phyloP scores from a whole-genome alignment of 164 flowering plant species.

The Nymphaea thermarum region DNA sequence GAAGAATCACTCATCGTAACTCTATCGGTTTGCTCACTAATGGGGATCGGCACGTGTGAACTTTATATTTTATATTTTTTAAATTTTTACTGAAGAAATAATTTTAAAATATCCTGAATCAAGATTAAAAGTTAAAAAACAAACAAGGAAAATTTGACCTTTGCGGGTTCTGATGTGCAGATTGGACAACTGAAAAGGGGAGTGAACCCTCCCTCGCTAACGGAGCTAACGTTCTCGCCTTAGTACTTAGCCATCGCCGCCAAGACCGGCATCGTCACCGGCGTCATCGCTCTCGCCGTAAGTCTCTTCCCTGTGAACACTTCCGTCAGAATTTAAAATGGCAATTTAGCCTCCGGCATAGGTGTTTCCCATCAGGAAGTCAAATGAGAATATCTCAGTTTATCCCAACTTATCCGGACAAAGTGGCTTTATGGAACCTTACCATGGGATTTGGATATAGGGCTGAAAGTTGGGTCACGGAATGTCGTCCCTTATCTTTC shows the following conservation, averaged over 20 bases:
- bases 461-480: too few relatives aligned
- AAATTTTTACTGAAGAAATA: neutral
- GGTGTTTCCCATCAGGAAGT: too few relatives aligned
- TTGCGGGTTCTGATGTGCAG: conserved; percentile 26
- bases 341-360: too few relatives aligned
- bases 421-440: too few relatives aligned
- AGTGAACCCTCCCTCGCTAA: conserved; percentile 51
- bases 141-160: neutral
- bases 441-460: too few relatives aligned
- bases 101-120: neutral
- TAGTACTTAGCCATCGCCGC: conserved; percentile 33
- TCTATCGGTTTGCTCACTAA: too few relatives aligned
- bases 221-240: conserved; percentile 40
- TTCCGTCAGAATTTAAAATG: too few relatives aligned
- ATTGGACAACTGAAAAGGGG: conserved; percentile 78
- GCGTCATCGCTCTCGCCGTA: conserved; percentile 73
- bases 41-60: neutral
- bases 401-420: too few relatives aligned
- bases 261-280: conserved; percentile 66
- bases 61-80: neutral
- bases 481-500: too few relatives aligned
- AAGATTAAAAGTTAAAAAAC: neutral
- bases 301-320: conserved; percentile 11
- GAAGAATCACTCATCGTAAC: too few relatives aligned
- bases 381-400: too few relatives aligned